Evolutionary conservation across 139 green algal genomes (phyloP).

Genomic region (Nannochloris sp.): DNA sequence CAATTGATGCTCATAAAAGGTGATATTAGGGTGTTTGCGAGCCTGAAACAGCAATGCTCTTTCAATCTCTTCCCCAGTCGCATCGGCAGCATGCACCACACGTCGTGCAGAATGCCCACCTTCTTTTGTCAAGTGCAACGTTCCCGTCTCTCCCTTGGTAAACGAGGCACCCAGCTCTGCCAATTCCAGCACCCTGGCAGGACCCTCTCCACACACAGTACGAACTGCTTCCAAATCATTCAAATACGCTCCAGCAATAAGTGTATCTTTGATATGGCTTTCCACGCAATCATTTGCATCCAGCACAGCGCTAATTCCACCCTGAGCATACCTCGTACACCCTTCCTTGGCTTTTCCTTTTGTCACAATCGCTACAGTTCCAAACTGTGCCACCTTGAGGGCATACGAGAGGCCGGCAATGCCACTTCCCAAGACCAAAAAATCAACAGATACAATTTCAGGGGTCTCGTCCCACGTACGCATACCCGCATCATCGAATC

Average conservation of each 20-base stretch:
- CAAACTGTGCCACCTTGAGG: slow-evolving; percentile 84
- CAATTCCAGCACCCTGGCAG: slow-evolving; percentile 80
- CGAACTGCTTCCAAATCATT: slow-evolving; percentile 79
- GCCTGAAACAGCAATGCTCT: slow-evolving; percentile 69
- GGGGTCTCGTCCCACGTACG: not conserved
- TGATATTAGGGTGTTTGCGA: slow-evolving; percentile 62
- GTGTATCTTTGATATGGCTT: slow-evolving; percentile 83
- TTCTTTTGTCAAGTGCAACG: slow-evolving; percentile 89
- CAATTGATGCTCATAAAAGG: slow-evolving; percentile 71
- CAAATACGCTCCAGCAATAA: slow-evolving; percentile 73
- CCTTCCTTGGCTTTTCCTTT: slow-evolving; percentile 74
- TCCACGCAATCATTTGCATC: slow-evolving; percentile 74
- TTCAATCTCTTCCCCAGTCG: slow-evolving; percentile 91
- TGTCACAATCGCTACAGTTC: slow-evolving; percentile 86
- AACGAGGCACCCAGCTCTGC: slow-evolving; percentile 82
- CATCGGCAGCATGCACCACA: slow-evolving; percentile 92
- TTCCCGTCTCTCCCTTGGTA: slow-evolving; percentile 40
- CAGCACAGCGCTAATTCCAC: slow-evolving; percentile 91
- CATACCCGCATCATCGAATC: too few species aligned
- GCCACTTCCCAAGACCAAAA: slow-evolving; percentile 87
- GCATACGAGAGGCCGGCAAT: slow-evolving; percentile 94
- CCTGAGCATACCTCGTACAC: slow-evolving; percentile 84
- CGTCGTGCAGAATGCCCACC: slow-evolving; percentile 84
- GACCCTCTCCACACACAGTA: slow-evolving; percentile 83
- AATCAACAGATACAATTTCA: slow-evolving; percentile 48